Evolutionary conservation across 192 early-diverging fungal species (phyloP).

Genomic region (Backusella psychrophila): DNA sequence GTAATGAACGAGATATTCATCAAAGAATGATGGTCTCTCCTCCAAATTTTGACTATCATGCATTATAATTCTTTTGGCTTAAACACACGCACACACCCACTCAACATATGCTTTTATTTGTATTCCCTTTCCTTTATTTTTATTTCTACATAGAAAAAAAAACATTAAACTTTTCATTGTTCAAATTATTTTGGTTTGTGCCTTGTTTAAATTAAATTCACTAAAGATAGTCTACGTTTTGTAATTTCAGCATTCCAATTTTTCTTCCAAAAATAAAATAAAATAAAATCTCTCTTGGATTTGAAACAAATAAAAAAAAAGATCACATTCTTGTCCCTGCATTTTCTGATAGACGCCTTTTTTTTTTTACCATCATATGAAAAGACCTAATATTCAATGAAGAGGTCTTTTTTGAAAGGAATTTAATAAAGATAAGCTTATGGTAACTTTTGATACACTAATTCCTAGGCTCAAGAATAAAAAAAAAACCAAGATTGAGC

Average conservation of each 20-base stretch:
- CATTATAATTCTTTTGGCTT: not conserved
- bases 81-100: not conserved
- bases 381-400: not conserved
- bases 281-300: not conserved
- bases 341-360: not conserved
- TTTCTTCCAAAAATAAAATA: not conserved
- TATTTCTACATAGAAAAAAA: not conserved
- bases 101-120: not conserved
- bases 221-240: not conserved
- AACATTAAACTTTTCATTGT: not conserved
- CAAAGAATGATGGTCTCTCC: not conserved
- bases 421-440: not conserved
- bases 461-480: not conserved
- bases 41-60: not conserved
- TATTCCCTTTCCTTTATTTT: not conserved
- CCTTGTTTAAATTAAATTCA: not conserved
- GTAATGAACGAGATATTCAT: constrained; percentile 3
- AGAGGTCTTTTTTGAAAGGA: not conserved
- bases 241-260: not conserved
- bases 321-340: not conserved
- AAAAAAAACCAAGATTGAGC: not conserved
- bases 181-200: not conserved
- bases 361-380: not conserved
- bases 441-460: not conserved
- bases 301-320: not conserved